Base-by-base conservation (phyloP, 306 rosid genomes). In the Castanopsis chinensis region DNA sequence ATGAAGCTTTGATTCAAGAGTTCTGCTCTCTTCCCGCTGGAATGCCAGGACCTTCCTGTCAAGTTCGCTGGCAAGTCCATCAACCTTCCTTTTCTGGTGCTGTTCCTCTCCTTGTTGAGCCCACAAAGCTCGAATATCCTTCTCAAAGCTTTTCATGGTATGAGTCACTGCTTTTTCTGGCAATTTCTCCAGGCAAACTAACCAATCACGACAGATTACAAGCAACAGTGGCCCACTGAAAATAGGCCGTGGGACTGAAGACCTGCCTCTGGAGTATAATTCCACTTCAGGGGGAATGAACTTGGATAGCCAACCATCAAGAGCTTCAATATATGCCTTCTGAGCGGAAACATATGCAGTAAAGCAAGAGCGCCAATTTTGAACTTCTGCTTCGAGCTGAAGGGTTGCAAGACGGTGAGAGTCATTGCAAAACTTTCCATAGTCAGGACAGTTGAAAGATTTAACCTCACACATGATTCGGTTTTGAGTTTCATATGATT, bases 401-500 rank as follows among this genome's bases (percentile, higher is more conserved):
- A 85, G 81, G 6, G 97, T 95, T 6, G 98, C 96, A 59, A 86
- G 80, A 19, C 90, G 79, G 78, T 92, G 99, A 75, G 94, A 91
- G 55, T 90, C 91, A 33, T 90, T 91, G 85, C 97, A 85, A 82
- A 90, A 89, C 67, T 90, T 92, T 41, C 90, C 89, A 5, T 81
- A 73, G 1, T 90, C 49, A 6, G 93, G 86, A 57, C 92, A 82
- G 49, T 89, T 84, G 81, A 90, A 92, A 69, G 88, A 82, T 56
- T 84, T 95, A 25, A 95, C 97, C 88, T 90, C 91, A 2, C 85
- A 85, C 57, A 95, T 85, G 76, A 95, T 91, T 82, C 82, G 91
- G 81, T 87, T 86, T 83, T 95, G 99, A n/a, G 96, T 92, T 90
- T 91, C 96, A 78, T 95, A 97, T 49, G 85, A 80, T 82, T 95